Evolutionary conservation across 192 early-diverging fungal genomes (phyloP), one percentile per base, ranked within the genome.

Genomic region (Backusella parvicylindrica): DNA sequence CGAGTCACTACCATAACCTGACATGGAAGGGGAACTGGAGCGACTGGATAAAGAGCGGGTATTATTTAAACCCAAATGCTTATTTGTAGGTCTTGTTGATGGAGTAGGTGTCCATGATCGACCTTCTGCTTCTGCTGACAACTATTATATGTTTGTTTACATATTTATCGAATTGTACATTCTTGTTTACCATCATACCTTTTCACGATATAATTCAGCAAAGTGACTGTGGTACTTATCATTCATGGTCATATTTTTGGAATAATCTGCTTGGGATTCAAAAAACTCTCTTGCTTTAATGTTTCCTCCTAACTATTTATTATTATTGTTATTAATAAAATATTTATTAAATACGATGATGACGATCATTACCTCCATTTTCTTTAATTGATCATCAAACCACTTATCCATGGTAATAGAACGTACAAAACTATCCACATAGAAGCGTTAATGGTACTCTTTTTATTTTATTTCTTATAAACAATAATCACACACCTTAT

Each of bases 331-430:
- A 56, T 23, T 11, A 60, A 28, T 26, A 26, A 12, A 13, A 11
- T 60, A 28, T 60, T 13, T 60, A 21, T 1, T 53, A 2, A 9
- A 8, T 23, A 41, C 40, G 40, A 41, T 47, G 18, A 47, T 18
- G 43, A 47, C n/a, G 40, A 71, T 21, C 65, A 76, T 76, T 82
- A 92, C 76, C 69, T 91, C 85, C 97, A 99, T 99, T 68, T 96
- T 92, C 79, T 94, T 96, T 68, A 95, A 83, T 81, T 99, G 98
- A 82, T 98, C 96, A 33, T 94, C 91, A 40, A 88, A 91, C 97
- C 97, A 99, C 76, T 93, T 93, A 83, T 99, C 98, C 98, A 99
- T 99, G 5, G 92, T 92, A 70, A 99, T 93, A 3, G 98, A 99
- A n/a, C 98, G 91, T 50, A 99, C 98, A 89, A 99, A 99, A 81